phyloP scores from a whole-genome alignment of 1,284 basidiomycete genomes.

The Cryptococcus hybrid region DNA sequence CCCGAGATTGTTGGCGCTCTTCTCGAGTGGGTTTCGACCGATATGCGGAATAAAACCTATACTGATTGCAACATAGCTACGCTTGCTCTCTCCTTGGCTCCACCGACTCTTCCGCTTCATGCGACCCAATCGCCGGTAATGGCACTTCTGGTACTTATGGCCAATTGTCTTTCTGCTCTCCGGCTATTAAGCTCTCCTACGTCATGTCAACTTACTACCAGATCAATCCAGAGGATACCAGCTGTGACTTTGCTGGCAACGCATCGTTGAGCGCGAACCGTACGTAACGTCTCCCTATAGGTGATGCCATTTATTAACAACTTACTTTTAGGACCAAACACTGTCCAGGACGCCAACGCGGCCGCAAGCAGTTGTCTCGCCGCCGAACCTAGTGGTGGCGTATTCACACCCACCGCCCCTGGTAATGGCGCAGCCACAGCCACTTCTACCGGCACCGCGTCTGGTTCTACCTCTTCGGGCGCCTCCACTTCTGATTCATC shows the following conservation, averaged over 20 bases:
- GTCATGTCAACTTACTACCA: slow-evolving; percentile 80
- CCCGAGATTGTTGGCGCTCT: slow-evolving; percentile 67
- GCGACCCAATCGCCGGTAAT: slow-evolving; percentile 67
- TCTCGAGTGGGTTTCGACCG: slow-evolving; percentile 48
- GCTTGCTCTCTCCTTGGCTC: slow-evolving; percentile 69
- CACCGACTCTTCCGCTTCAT: slow-evolving; percentile 57
- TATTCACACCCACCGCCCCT: slow-evolving; percentile 55
- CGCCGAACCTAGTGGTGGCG: slow-evolving; percentile 59
- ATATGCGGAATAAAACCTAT: neutral
- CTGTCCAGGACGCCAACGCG: slow-evolving; percentile 57
- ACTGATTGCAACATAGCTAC: slow-evolving; percentile 46
- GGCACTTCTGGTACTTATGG: slow-evolving; percentile 76
- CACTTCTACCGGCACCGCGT: neutral
- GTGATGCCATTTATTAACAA: too few species aligned
- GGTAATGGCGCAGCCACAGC: neutral
- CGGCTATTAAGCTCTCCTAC: slow-evolving; percentile 75
- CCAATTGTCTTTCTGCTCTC: slow-evolving; percentile 62
- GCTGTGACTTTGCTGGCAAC: slow-evolving; percentile 71
- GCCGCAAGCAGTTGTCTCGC: slow-evolving; percentile 70
- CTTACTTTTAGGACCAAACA: slow-evolving; percentile 52
- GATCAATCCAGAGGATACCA: slow-evolving; percentile 59
- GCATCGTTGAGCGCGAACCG: slow-evolving; percentile 64
- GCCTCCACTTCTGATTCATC: neutral
- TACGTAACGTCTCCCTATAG: neutral
- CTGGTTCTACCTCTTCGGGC: neutral